phyloP scores from a whole-genome alignment of 495 filamentous ascomycete species.

The Podospora pseudocomata region DNA sequence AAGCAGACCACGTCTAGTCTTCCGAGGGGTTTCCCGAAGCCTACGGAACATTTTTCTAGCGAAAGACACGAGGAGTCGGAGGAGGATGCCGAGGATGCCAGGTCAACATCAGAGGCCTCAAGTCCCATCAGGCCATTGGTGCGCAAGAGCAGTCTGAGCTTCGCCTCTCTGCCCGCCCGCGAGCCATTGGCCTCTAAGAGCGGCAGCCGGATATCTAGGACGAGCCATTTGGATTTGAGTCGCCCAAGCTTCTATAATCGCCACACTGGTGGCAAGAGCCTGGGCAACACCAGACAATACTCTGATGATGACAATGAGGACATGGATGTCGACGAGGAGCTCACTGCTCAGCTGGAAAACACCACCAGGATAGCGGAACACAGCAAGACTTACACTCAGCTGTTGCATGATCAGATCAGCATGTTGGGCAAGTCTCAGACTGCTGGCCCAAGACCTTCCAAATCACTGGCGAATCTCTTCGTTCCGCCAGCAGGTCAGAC shows the following conservation, averaged over 20 bases:
- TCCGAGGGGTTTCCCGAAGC: constrained; percentile 20
- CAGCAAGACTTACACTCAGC: constrained; percentile 86
- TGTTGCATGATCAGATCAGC: constrained; percentile 86
- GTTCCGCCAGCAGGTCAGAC: neutral
- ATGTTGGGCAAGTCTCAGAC: constrained; percentile 82
- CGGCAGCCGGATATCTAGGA: constrained; percentile 60
- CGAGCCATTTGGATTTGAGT: constrained; percentile 71
- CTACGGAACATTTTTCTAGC: constrained; percentile 17
- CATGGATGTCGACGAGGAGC: constrained; percentile 58
- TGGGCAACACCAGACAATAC: constrained; percentile 44
- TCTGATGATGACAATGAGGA: constrained; percentile 47
- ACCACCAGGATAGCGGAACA: constrained; percentile 47
- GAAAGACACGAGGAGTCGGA: neutral
- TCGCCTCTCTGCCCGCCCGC: constrained; percentile 85
- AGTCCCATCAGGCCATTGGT: constrained; percentile 50
- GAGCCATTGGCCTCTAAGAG: constrained; percentile 82
- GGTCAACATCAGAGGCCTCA: constrained; percentile 47
- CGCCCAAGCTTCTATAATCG: constrained; percentile 64
- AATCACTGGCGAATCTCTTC: constrained; percentile 58
- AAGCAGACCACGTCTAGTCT: constrained; percentile 4
- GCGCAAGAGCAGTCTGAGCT: constrained; percentile 90
- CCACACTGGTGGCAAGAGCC: constrained; percentile 58
- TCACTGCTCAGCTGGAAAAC: constrained; percentile 34
- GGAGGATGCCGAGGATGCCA: constrained; percentile 31
- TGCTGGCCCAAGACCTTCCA: constrained; percentile 56